Evolutionary conservation across 331 rosid species (phyloP).

Genomic region (Acacia concinna): DNA sequence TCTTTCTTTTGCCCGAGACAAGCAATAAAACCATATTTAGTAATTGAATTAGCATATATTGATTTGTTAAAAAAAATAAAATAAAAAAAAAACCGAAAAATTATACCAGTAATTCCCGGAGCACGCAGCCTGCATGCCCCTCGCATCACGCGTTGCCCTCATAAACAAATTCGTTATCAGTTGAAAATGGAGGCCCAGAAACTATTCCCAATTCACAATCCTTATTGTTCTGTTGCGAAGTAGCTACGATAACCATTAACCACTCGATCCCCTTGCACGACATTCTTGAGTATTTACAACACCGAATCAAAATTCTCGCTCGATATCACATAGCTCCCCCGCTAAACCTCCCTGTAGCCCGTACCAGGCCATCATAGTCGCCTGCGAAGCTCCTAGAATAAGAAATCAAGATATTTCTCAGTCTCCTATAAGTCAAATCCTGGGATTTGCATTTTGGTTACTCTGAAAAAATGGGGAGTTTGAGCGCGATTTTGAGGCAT

Average conservation of each 20-base stretch:
- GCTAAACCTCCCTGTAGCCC: not conserved
- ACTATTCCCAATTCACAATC: not conserved
- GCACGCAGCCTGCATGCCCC: conserved; percentile 30
- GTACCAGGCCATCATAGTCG: not conserved
- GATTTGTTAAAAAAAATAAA: no score
- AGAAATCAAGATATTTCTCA: not conserved
- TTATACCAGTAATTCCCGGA: not conserved
- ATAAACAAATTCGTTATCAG: conserved; percentile 16
- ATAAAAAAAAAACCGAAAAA: no score
- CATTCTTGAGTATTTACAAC: not conserved
- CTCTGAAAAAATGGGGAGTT: conserved; percentile 55
- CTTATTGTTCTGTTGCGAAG: not conserved
- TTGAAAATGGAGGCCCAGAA: not conserved
- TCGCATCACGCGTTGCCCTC: conserved; percentile 30
- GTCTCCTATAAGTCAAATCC: not conserved
- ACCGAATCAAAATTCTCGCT: not conserved
- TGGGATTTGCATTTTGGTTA: not conserved
- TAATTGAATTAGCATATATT: no score
- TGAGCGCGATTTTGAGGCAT: conserved; percentile 67
- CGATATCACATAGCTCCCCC: not conserved
- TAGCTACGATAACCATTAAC: not conserved
- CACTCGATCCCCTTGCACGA: not conserved
- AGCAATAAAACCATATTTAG: no score
- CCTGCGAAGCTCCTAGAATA: not conserved
- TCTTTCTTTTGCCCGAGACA: no score